Conservation (phyloP, 2,329 filamentous ascomycete genomes). For the Rutstroemia sp. region DNA sequence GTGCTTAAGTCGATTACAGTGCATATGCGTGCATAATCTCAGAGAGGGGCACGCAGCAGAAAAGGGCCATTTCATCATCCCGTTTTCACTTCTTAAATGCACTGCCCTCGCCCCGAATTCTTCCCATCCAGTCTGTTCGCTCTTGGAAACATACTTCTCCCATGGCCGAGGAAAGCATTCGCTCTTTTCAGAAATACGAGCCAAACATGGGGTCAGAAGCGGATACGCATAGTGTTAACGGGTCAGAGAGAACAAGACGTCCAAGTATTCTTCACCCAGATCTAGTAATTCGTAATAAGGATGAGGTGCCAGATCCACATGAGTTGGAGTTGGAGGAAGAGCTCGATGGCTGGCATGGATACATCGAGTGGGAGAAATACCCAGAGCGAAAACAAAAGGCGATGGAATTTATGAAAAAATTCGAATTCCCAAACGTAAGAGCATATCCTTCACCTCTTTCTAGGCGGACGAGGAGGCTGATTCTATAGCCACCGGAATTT, state of each 20-base stretch:
- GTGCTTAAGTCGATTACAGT: background rate
- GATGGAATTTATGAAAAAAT: slow-evolving; percentile 44
- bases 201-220: background rate
- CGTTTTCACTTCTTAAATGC: no score
- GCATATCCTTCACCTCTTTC: background rate
- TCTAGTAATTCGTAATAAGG: slow-evolving; percentile 6
- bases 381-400: slow-evolving; percentile 58
- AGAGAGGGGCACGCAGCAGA: no score
- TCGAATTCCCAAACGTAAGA: slow-evolving; percentile 38
- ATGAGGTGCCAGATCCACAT: slow-evolving; percentile 4
- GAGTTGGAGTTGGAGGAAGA: slow-evolving; percentile 7
- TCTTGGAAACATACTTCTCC: no score
- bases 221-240: background rate
- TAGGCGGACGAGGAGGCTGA: background rate
- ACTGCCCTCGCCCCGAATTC: no score
- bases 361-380: slow-evolving; percentile 64
- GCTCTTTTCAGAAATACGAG: no score
- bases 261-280: slow-evolving; percentile 8
- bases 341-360: slow-evolving; percentile 27
- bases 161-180: no score
- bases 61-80: no score
- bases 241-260: background rate
- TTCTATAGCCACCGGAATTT: slow-evolving; percentile 39
- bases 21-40: no score
- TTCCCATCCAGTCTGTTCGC: no score